phyloP scores from a whole-genome alignment of 2,329 filamentous ascomycete genomes.

The Aureobasidium melanogenum region DNA sequence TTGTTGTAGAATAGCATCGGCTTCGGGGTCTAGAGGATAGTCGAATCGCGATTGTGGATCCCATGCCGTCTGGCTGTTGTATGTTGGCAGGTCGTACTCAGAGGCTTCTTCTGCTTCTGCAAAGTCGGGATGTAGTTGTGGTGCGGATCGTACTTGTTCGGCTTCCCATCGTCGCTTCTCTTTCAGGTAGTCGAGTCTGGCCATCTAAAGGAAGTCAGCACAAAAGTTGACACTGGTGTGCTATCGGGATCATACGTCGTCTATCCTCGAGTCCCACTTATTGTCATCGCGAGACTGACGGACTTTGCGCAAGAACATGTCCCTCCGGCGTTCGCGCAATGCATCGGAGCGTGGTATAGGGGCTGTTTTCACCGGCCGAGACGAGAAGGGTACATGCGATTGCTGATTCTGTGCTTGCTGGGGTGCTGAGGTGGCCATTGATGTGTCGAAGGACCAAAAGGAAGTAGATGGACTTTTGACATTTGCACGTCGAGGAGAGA shows the following conservation, averaged over 20 bases:
- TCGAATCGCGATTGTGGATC: conserved; percentile 14
- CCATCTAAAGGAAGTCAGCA: conserved; percentile 29
- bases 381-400: conserved; percentile 33
- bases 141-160: conserved; percentile 34
- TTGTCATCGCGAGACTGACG: conserved; percentile 36
- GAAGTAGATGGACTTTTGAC: conserved; percentile 20
- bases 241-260: conserved; percentile 34
- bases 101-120: conserved; percentile 18
- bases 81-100: conserved; percentile 11
- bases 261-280: conserved; percentile 36
- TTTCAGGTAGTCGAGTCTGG: conserved; percentile 38
- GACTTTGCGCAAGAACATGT: conserved; percentile 58
- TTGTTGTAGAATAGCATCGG: conserved; percentile 32
- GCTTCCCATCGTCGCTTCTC: conserved; percentile 37
- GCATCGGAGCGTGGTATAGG: conserved; percentile 54
- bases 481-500: conserved; percentile 36
- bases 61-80: not conserved
- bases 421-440: not conserved
- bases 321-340: conserved; percentile 54
- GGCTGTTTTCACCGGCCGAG: conserved; percentile 52
- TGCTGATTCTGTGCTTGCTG: not conserved
- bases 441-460: conserved; percentile 9
- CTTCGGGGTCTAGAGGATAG: conserved; percentile 21
- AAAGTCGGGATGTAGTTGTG: conserved; percentile 16
- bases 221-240: not conserved